Percentiles rank a stretch among this genome's conserved stretches.
Conservation (phyloP, 2,329 filamentous ascomycete genomes). For the Aspergillus sergii region DNA sequence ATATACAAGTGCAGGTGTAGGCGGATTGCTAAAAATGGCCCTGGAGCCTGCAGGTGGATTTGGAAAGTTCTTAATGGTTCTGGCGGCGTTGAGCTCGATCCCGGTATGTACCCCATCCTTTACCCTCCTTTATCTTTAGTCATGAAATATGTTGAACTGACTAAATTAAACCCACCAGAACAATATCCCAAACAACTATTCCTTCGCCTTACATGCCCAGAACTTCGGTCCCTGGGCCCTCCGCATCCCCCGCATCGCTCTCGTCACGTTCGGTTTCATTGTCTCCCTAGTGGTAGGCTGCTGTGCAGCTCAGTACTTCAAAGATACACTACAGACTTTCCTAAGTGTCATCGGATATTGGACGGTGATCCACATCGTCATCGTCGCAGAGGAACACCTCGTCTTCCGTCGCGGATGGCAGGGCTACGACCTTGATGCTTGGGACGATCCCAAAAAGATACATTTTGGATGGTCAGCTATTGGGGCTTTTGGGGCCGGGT, state of each 20-base stretch:
- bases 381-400: conserved; percentile 39
- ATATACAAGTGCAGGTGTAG: conserved; percentile 29
- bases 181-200: conserved; percentile 43
- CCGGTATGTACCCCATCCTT: conserved; percentile 25
- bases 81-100: conserved; percentile 37
- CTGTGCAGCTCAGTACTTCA: conserved; percentile 35
- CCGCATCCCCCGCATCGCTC: conserved; percentile 33
- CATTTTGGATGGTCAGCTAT: conserved; percentile 40
- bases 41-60: conserved; percentile 36
- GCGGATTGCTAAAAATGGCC: conserved; percentile 35
- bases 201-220: conserved; percentile 39
- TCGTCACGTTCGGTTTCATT: conserved; percentile 38
- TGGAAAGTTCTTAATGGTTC: conserved; percentile 38
- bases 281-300: conserved; percentile 37
- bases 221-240: conserved; percentile 39
- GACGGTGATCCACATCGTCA: conserved; percentile 45
- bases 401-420: conserved; percentile 37
- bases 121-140: neutral
- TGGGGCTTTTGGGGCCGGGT: conserved; percentile 34
- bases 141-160: no score
- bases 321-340: conserved; percentile 48
- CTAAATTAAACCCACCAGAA: no score
- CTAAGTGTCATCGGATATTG: conserved; percentile 54
- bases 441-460: conserved; percentile 31
- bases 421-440: conserved; percentile 37